A percentile compares a stretch with the other conserved stretches of the same genome.
phyloP scores from a whole-genome alignment of 352 stramenopile species.

The Pythium vanterpoolii region DNA sequence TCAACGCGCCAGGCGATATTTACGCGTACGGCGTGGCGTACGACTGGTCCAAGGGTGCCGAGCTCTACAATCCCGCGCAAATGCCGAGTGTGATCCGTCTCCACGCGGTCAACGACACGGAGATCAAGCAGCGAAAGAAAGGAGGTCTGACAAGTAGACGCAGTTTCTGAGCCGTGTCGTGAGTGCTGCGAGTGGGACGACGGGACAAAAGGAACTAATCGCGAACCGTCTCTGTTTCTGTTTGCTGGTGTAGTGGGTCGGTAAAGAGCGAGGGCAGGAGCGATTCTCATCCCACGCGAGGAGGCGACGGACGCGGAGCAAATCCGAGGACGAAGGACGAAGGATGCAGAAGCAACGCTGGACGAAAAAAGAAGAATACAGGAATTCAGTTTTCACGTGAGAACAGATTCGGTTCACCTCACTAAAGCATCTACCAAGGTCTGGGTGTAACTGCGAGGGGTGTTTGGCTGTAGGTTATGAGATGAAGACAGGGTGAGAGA shows the following conservation, averaged over 20 bases:
- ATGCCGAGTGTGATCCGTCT: constrained; percentile 92
- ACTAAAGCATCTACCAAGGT: no score
- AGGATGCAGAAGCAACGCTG: no score
- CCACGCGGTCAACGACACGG: constrained; percentile 89
- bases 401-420: no score
- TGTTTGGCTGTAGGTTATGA: no score
- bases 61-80: constrained; percentile 79
- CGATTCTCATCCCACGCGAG: no score
- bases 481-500: neutral
- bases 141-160: constrained; percentile 35
- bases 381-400: no score
- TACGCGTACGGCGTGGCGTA: constrained; percentile 97
- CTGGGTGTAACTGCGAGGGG: no score
- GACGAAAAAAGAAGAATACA: no score
- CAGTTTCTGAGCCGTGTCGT: constrained; percentile 17
- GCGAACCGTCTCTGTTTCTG: constrained; percentile 10
- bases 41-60: constrained; percentile 95
- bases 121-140: constrained; percentile 96
- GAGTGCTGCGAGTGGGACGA: constrained; percentile 5
- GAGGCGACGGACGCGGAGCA: neutral
- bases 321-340: no score
- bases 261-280: constrained; percentile 16
- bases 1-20: constrained; percentile 93
- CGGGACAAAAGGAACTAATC: constrained; percentile 21
- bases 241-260: constrained; percentile 3